Base-by-base conservation (phyloP, 176 grass and related monocot species). In the Hyparrhenia diplandra region DNA sequence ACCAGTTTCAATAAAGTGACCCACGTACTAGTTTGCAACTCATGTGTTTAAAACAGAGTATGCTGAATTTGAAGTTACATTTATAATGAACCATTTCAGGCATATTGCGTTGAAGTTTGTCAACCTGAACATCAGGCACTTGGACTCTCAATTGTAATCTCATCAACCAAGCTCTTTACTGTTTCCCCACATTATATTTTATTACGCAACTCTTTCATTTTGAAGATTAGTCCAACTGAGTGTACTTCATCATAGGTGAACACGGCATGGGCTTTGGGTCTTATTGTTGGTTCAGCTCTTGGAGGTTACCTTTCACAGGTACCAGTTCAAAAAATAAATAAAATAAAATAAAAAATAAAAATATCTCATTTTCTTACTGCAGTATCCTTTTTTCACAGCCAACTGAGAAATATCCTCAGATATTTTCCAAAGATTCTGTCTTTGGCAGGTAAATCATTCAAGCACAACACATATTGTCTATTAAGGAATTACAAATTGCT, bases 261-360 rank as follows among this genome's bases (percentile, higher is more conserved):
- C 62, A 91, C 89, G 3, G 74, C 83, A 67, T 91, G 89, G 89
- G 89, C 78, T 55, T 86, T 94, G 82, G 92, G 92, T 84, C 62
- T 97, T 67, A 81, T 94, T 64, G 10, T 97, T 57, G 94, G 92
- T 74, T 92, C 94, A 73, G 82, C 91, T 67, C 80, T 97, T 65
- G 91, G 94, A 83, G 94, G 94, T 28, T 97, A 83, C 82, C 79
- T 97, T 87, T 83, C 92, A 29, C 87, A 92, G 91, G 94, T 97
- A 69, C 4, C 55, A 67, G 10, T 77, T 87, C 65, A 13, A 62
- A 36, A 45, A 59, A 23, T 36, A 6, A 7, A 85, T 12, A 11
- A 71, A n/a, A n/a, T n/a, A n/a, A n/a, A n/a, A n/a, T n/a, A n/a
- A n/a, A n/a, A n/a, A n/a, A n/a, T n/a, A n/a, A n/a, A n/a, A n/a